Conservation (phyloP, 2,329 filamentous ascomycete genomes). For the Coniochaeta sp. region DNA sequence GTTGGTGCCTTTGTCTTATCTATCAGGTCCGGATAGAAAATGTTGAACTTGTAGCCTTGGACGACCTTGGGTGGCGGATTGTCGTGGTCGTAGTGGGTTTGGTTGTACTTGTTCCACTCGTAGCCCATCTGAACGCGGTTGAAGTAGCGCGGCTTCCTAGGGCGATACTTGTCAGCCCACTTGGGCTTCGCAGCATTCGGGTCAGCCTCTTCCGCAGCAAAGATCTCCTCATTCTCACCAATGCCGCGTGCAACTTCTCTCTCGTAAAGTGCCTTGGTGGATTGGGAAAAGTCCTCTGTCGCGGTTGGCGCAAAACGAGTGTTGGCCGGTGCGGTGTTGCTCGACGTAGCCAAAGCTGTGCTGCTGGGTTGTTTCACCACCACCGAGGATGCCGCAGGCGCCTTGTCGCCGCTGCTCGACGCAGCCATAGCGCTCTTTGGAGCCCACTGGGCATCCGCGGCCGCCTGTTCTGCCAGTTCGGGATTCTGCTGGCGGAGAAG, state of each 20-base stretch:
- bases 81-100: slow-evolving; percentile 98
- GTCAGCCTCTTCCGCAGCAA: slow-evolving; percentile 81
- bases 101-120: slow-evolving; percentile 99
- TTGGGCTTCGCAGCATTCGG: slow-evolving; percentile 56
- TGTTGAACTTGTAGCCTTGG: slow-evolving; percentile 98
- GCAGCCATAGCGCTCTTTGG: slow-evolving; percentile 1
- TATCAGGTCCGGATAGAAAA: slow-evolving; percentile 96
- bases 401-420: slow-evolving; percentile 11
- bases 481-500: slow-evolving; percentile 60
- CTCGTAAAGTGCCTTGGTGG: slow-evolving; percentile 84
- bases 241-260: slow-evolving; percentile 87
- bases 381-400: slow-evolving; percentile 23
- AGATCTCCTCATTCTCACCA: slow-evolving; percentile 91
- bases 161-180: slow-evolving; percentile 80
- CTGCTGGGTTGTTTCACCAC: slow-evolving; percentile 22
- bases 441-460: slow-evolving; percentile 3
- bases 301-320: slow-evolving; percentile 59
- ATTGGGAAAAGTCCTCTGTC: slow-evolving; percentile 77
- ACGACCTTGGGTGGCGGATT: slow-evolving; percentile 97
- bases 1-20: slow-evolving; percentile 93
- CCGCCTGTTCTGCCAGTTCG: slow-evolving; percentile 53
- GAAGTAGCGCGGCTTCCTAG: slow-evolving; percentile 92
- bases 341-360: slow-evolving; percentile 11
- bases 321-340: slow-evolving; percentile 33
- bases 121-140: slow-evolving; percentile 98